Evolutionary conservation across 2,329 filamentous ascomycete species (phyloP), one percentile per base, ranked within the genome.

Genomic region (Magnaporthales sp.): DNA sequence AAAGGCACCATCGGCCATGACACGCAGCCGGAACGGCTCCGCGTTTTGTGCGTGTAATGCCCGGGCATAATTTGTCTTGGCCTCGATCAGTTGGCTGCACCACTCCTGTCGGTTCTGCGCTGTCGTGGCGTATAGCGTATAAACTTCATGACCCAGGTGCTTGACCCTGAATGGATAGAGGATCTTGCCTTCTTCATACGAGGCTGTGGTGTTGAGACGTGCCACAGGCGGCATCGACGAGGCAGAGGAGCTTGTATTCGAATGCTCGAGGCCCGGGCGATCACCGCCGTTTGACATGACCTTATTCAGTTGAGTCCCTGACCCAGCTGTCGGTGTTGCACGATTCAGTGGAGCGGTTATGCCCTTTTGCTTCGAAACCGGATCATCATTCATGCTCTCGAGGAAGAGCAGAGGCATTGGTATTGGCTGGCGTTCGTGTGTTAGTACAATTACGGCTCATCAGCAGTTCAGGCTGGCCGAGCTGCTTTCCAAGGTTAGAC

Each of bases 111-210:
- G 86, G 72, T 89, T 90, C 68, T 89, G 85, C 2, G 89, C 86
- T 1, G 88, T 90, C 6, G 89, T 86, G 0, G 94, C 93, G 75
- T 96, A 98, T 1, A 99, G 81, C 0, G 91, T 97, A 76, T 97
- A 98, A 0, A 92, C 89, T 71, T 97, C 93, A 63, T 96, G 91
- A 13, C 96, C 95, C 24, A 99, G 85, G 79, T 99, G 95, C 79
- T 97, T 97, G 75, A 99, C 87, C 70, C 89, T 89, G 86, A 99
- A 99, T 0, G 96, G 95, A 75, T 93, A 99, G 72, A 99, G 79
- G 62, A 95, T 91, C 75, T 89, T 92, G 74, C 92, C 89, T 70
- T 96, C 91, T 62, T 95, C 91, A 69, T 87, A 90, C 30, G 83
- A 79, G 38, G 75, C 79, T 22, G 74, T 70, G 8, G 80, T 77